Conservation (phyloP, 345 rosid genomes). For the Salix udensis region DNA sequence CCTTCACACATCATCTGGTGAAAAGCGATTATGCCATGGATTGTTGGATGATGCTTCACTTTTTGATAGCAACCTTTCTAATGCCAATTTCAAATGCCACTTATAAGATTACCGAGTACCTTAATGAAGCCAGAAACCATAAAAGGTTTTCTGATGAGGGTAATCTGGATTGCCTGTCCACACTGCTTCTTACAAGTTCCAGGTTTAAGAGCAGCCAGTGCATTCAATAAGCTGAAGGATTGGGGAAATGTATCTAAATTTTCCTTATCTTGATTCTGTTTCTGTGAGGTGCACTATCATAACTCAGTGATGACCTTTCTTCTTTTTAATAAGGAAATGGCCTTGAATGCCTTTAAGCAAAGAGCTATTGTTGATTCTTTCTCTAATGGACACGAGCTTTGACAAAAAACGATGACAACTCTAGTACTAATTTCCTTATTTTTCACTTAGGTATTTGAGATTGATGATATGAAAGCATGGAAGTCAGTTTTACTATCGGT, state of each 20-base stretch:
- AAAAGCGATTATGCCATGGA: background rate
- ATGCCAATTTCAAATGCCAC: background rate
- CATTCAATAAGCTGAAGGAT: background rate
- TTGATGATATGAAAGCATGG: conserved; percentile 83
- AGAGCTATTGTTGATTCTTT: background rate
- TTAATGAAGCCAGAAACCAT: background rate
- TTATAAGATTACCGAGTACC: background rate
- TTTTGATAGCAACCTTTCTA: background rate
- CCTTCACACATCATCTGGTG: background rate
- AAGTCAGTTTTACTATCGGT: conserved; percentile 70
- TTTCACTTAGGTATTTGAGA: conserved; percentile 71
- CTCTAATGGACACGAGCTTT: background rate
- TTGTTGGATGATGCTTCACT: conserved; percentile 11
- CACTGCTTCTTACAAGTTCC: background rate
- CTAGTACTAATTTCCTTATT: background rate
- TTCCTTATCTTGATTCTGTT: background rate
- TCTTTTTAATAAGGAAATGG: background rate
- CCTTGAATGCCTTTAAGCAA: background rate
- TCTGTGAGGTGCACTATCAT: background rate
- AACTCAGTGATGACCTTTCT: background rate
- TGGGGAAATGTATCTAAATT: background rate
- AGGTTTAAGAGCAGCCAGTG: background rate
- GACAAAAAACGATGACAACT: background rate
- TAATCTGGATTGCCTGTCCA: background rate
- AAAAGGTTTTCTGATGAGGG: background rate